phyloP scores from a whole-genome alignment of 345 rosid genomes.

The Streptanthus diversifolius region DNA sequence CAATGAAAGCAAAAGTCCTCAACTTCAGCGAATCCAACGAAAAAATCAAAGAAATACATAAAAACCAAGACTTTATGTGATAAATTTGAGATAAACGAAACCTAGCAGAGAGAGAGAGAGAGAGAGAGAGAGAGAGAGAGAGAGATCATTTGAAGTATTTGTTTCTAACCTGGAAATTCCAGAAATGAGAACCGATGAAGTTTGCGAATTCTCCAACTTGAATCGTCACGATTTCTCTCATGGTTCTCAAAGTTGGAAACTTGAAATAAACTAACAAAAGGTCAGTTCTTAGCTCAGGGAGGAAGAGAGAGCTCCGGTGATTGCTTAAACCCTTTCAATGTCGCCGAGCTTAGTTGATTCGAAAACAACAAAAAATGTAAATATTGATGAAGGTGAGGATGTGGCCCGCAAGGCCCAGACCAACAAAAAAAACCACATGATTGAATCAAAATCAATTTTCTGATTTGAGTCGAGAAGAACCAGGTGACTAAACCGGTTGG shows the following conservation, averaged over 20 bases:
- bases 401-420: slow-evolving; percentile 21
- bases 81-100: background rate
- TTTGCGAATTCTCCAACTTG: slow-evolving; percentile 88
- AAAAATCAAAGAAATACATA: background rate
- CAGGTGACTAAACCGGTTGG: slow-evolving; percentile 21
- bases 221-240: slow-evolving; percentile 83
- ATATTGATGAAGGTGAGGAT: background rate
- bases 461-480: background rate
- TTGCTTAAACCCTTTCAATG: slow-evolving; percentile 26
- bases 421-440: background rate
- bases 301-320: slow-evolving; percentile 7
- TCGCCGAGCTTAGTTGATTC: background rate
- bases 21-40: background rate
- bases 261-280: background rate
- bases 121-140: too few species aligned
- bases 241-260: background rate
- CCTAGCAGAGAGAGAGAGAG: background rate
- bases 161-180: slow-evolving; percentile 84
- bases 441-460: background rate
- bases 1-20: background rate
- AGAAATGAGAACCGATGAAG: slow-evolving; percentile 94
- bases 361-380: background rate
- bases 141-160: background rate
- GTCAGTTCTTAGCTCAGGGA: background rate
- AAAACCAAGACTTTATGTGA: background rate